Evolutionary conservation across 805 yeast species (phyloP).

Genomic region (Saturnispora besseyi): DNA sequence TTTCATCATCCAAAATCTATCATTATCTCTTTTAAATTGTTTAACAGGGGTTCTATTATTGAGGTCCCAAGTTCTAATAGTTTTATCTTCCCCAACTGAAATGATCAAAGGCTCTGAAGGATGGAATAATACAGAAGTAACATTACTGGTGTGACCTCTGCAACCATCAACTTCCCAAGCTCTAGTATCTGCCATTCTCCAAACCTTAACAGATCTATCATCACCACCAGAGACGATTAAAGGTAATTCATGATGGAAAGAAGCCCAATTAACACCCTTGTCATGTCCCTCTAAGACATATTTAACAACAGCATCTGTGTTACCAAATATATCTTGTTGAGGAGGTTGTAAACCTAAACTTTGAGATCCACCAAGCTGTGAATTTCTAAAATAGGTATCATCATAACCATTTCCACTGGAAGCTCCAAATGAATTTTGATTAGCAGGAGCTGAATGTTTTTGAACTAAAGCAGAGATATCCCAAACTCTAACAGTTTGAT

Average conservation of each 20-base stretch:
- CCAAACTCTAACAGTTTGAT: constrained; percentile 99
- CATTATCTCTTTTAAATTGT: constrained; percentile 88
- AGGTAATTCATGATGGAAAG: constrained; percentile 95
- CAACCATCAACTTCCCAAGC: constrained; percentile 99
- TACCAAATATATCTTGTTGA: constrained; percentile 90
- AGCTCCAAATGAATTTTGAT: constrained; percentile 10
- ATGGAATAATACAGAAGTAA: constrained; percentile 82
- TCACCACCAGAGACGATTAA: constrained; percentile 93
- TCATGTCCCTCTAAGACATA: constrained; percentile 97
- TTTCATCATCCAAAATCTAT: constrained; percentile 88
- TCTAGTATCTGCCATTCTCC: constrained; percentile 96
- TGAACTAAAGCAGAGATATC: constrained; percentile 92
- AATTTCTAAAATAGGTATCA: constrained; percentile 40
- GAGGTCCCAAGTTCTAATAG: constrained; percentile 94
- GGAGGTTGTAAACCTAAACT: constrained; percentile 39
- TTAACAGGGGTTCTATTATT: constrained; percentile 89
- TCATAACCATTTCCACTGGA: constrained; percentile 17
- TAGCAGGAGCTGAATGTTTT: constrained; percentile 62
- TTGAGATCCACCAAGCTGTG: constrained; percentile 2
- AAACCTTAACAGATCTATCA: constrained; percentile 87
- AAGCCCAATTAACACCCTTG: constrained; percentile 97
- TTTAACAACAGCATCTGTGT: constrained; percentile 88
- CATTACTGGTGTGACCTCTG: constrained; percentile 94
- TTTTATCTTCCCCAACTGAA: constrained; percentile 93
- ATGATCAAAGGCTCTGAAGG: constrained; percentile 87